Conservation (phyloP, 2,329 filamentous ascomycete species). For the Botrytis elliptica region DNA sequence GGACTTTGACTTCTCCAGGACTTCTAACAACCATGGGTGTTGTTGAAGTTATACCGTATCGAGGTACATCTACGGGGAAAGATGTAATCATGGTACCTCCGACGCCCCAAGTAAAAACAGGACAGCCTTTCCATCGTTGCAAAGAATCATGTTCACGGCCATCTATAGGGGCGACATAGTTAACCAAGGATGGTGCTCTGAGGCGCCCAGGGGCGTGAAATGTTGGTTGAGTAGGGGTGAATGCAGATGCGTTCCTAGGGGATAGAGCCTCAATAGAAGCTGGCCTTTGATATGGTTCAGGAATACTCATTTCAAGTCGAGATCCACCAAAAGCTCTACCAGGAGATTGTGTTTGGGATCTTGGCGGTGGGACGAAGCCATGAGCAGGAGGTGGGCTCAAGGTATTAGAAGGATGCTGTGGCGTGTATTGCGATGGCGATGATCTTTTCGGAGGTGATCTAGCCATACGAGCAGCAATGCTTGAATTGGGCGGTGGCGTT, state of each 20-base stretch:
- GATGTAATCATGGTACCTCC: conserved; percentile 79
- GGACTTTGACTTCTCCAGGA: conserved; percentile 78
- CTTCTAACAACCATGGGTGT: conserved; percentile 77
- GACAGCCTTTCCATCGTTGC: conserved; percentile 86
- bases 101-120: conserved; percentile 84
- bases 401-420: conserved; percentile 35
- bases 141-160: conserved; percentile 72
- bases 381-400: conserved; percentile 33
- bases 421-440: conserved; percentile 52
- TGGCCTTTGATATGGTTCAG: conserved; percentile 50
- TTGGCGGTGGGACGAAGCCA: conserved; percentile 52
- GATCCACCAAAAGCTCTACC: conserved; percentile 52
- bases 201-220: conserved; percentile 40
- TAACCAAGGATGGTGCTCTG: conserved; percentile 54
- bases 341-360: conserved; percentile 64
- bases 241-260: conserved; percentile 25
- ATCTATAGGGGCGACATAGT: conserved; percentile 62
- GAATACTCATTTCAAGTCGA: conserved; percentile 39
- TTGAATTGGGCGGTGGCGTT: conserved; percentile 51
- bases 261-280: conserved; percentile 47
- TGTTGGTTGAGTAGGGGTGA: conserved; percentile 22
- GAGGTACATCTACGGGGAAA: conserved; percentile 85
- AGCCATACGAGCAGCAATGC: conserved; percentile 43
- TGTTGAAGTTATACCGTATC: conserved; percentile 69
- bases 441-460: conserved; percentile 58